A percentile compares a stretch with the other conserved stretches of the same genome.
These are phyloP conservation scores for Solanum medicagineum DNA, from an alignment of 257 asterid species.

Conservation along the genomic window DNA sequence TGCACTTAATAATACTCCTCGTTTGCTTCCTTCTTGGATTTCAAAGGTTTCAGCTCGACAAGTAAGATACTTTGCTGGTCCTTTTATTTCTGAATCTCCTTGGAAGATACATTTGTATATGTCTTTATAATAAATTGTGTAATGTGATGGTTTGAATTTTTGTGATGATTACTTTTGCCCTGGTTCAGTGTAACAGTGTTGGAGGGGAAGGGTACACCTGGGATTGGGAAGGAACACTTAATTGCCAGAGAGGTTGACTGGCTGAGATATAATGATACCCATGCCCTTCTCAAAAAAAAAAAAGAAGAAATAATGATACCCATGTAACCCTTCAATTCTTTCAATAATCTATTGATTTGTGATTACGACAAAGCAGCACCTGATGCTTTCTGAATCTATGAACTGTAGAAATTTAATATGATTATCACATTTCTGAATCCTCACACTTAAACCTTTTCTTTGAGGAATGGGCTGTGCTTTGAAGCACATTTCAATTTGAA, in stretches of 20 bases:
- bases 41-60: conserved; percentile 89
- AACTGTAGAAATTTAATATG: neutral
- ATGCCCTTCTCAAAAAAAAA: too few species aligned
- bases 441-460: neutral
- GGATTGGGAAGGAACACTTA: neutral
- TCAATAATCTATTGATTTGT: neutral
- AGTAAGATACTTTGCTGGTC: conserved; percentile 27
- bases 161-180: neutral
- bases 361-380: neutral
- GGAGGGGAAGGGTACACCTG: neutral
- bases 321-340: neutral
- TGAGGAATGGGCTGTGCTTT: neutral
- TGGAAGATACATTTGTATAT: neutral
- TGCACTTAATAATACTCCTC: conserved; percentile 91
- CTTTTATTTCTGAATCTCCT: neutral
- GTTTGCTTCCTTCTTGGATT: conserved; percentile 95
- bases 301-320: neutral
- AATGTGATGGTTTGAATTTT: neutral
- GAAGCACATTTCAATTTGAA: neutral
- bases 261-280: neutral
- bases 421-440: neutral
- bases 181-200: neutral
- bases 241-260: neutral
- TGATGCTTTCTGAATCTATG: neutral
- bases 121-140: neutral